phyloP scores from a whole-genome alignment of 75 land plant genomes.

The Selaginella moellendorffii region DNA sequence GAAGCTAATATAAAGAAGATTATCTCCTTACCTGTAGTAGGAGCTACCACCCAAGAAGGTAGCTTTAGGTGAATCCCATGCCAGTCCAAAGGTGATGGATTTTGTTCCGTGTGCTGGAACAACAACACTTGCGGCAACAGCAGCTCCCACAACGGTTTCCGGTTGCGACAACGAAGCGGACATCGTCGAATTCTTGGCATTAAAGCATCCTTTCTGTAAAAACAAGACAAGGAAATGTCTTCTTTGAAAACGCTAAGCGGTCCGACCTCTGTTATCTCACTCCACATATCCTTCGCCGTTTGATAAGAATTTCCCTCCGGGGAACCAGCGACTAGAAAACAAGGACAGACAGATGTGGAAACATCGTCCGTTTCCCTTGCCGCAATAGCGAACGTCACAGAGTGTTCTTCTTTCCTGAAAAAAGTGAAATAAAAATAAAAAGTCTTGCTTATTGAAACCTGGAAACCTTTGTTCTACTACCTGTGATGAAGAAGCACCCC shows the following conservation, averaged over 20 bases:
- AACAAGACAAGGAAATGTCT: too few relatives aligned
- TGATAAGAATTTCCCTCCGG: conserved; percentile 6
- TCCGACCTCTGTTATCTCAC: conserved; percentile 66
- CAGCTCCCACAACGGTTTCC: conserved; percentile 69
- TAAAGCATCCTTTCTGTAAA: conserved; percentile 67
- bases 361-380: conserved; percentile 79
- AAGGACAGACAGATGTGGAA: conserved; percentile 59
- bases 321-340: conserved; percentile 52
- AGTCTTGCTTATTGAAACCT: too few relatives aligned
- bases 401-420: conserved; percentile 7
- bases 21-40: conserved; percentile 65
- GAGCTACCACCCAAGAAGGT: conserved; percentile 65
- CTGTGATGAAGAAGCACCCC: conserved; percentile 95
- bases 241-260: too few relatives aligned
- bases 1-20: not conserved
- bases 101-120: conserved; percentile 76
- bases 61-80: conserved; percentile 87
- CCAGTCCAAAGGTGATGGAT: conserved; percentile 63
- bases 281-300: conserved; percentile 90
- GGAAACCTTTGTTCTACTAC: too few relatives aligned
- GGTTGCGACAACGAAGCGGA: conserved; percentile 41
- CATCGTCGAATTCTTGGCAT: conserved; percentile 25
- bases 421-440: too few relatives aligned
- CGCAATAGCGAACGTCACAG: conserved; percentile 92
- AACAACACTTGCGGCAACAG: conserved; percentile 68